Base-by-base conservation (phyloP, 495 filamentous ascomycete genomes). In the Talaromyces trachyspermus region DNA sequence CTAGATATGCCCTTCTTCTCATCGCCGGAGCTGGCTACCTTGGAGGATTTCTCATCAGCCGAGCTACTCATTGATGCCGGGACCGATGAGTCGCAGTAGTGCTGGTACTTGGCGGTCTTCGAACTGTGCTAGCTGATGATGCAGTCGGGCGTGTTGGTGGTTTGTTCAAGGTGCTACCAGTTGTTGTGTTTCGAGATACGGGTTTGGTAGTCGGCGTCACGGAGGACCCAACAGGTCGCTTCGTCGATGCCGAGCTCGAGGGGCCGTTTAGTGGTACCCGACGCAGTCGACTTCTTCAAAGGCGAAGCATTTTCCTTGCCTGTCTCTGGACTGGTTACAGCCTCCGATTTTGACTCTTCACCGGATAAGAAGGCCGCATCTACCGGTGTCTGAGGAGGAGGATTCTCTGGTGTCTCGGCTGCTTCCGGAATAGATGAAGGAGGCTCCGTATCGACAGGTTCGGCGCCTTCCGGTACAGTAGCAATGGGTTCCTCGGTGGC, bases 1-100 rank as follows among this genome's bases (percentile, higher is more conserved):
- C 63, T 54, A 15, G 64, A 66, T 43, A 72, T 69, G 2, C 65
- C 66, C 22, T 60, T 63, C 51, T 61, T 70, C 46, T 74, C 70
- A 48, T 74, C 70, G 23, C 69, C 68, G 7, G 70, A 74, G 49
- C 68, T 73, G 39, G 48, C 36, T 6, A 49, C 36, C 14, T 46
- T 46, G 19, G 44, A 46, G 24, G 65, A 51, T 49, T 70, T 74
- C 48, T 74, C 70, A 49, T 74, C 70, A 5, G 69, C 69, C n/a
- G 69, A 72, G 54, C 70, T 72, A 50, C 68, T 70, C 38, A 72
- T 54, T 4, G 70, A 74, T 5, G 64, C 61, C 68, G 67, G 25
- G 70, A 69, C 11, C 69, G 63, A 32, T 74, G 70, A 20, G 66
- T 64, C 17, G 64, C 60, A 8, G 67, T 70, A 3, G 70, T 63